Conservation (phyloP, 768 basidiomycete species). For the Tremella fuciformis region DNA sequence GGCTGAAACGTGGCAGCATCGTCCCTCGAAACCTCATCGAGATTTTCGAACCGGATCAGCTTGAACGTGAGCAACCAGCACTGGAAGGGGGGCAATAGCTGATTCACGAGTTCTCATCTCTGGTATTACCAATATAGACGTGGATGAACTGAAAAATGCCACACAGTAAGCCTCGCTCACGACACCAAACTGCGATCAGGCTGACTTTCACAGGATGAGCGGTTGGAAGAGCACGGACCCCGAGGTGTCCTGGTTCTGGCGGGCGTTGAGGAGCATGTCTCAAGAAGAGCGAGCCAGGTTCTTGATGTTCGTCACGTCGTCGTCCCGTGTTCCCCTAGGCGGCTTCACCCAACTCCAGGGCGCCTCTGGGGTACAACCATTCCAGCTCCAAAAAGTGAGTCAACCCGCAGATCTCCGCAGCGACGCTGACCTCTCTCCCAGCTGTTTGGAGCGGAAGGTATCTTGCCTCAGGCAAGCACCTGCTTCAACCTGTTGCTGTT, state of each 20-base stretch:
- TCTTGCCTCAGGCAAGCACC: slow-evolving; percentile 45
- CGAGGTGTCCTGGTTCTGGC: slow-evolving; percentile 99
- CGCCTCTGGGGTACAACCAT: slow-evolving; percentile 74
- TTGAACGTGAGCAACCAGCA: slow-evolving; percentile 39
- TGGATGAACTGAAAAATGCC: slow-evolving; percentile 67
- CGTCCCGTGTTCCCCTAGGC: slow-evolving; percentile 85
- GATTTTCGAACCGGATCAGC: slow-evolving; percentile 56
- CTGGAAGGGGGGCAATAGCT: slow-evolving; percentile 1
- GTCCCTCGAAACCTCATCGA: slow-evolving; percentile 93
- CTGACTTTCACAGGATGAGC: slow-evolving; percentile 50
- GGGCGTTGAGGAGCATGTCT: slow-evolving; percentile 93
- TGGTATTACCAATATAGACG: slow-evolving; percentile 97
- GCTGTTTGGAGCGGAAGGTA: slow-evolving; percentile 23
- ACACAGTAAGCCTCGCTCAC: slow-evolving; percentile 51
- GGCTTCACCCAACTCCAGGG: slow-evolving; percentile 88
- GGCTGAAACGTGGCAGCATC: slow-evolving; percentile 55
- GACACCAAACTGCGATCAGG: slow-evolving; percentile 56
- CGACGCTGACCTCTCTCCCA: slow-evolving; percentile 19
- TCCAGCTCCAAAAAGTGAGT: slow-evolving; percentile 93
- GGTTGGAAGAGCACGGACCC: slow-evolving; percentile 62
- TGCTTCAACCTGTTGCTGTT: slow-evolving; percentile 56
- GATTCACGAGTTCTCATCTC: slow-evolving; percentile 46
- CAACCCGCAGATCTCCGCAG: slow-evolving; percentile 51
- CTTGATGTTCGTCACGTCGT: slow-evolving; percentile 89
- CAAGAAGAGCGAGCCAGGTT: slow-evolving; percentile 96